Conservation (phyloP, 2,329 filamentous ascomycete species). For the Zasmidium citrigriseum region DNA sequence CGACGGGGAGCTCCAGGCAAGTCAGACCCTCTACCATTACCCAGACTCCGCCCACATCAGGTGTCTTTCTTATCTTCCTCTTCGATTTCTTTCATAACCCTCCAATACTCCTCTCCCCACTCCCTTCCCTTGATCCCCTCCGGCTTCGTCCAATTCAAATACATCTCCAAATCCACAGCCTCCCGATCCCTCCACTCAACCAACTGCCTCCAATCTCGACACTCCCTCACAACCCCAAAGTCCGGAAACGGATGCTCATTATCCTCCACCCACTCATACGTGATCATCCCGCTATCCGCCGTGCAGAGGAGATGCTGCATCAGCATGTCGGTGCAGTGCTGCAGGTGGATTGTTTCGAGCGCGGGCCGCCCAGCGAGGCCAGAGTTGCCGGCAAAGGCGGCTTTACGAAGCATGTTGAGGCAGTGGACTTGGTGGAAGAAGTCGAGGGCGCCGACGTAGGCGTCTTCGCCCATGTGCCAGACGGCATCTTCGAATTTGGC, state of each 20-base stretch:
- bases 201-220: neutral
- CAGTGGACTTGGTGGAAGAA: slow-evolving; percentile 2
- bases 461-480: neutral
- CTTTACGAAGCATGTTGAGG: slow-evolving; percentile 1
- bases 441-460: slow-evolving; percentile 5
- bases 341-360: neutral
- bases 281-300: neutral
- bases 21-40: no score
- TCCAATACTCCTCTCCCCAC: neutral
- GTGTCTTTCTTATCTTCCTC: neutral
- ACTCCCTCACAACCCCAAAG: neutral
- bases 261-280: neutral
- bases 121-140: neutral
- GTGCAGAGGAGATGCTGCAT: neutral
- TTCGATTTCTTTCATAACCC: neutral
- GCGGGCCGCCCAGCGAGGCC: neutral
- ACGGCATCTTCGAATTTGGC: slow-evolving; percentile 1
- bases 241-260: neutral
- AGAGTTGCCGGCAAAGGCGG: neutral
- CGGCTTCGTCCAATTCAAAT: neutral
- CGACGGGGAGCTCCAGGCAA: no score
- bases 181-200: neutral
- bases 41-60: no score
- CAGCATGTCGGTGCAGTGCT: neutral
- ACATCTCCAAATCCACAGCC: neutral